A percentile compares a stretch with the other conserved stretches of the same genome.
Evolutionary conservation across 176 grass and related monocot species (phyloP).

Genomic region (Pharus latifolius): DNA sequence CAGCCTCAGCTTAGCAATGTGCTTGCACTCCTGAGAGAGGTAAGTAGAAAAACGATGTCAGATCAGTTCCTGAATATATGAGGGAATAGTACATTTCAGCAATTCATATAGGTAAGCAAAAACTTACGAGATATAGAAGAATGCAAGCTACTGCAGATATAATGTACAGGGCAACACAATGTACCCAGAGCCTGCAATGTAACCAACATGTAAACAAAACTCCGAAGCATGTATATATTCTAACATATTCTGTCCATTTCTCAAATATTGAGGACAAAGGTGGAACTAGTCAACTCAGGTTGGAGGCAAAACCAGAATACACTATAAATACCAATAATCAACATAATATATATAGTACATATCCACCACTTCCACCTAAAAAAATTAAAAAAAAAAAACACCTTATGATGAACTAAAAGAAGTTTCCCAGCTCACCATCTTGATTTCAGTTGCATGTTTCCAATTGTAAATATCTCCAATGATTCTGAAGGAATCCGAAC

Average conservation of each 20-base stretch:
- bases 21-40: constrained; percentile 64
- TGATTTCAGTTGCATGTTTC: constrained; percentile 50
- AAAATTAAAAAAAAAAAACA: no score
- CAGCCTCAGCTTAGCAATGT: constrained; percentile 61
- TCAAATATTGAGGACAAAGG: background rate
- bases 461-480: constrained; percentile 73
- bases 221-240: background rate
- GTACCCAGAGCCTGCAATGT: constrained; percentile 86
- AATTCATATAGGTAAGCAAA: background rate
- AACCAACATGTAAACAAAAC: constrained; percentile 9
- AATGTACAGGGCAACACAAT: constrained; percentile 81
- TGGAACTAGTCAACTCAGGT: background rate
- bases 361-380: background rate
- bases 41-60: background rate
- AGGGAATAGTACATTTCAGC: background rate
- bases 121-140: constrained; percentile 93
- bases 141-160: constrained; percentile 71
- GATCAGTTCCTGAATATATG: background rate
- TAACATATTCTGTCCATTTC: background rate
- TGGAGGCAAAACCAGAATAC: background rate
- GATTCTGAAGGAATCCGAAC: constrained; percentile 43
- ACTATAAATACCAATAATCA: background rate
- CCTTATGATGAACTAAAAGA: background rate
- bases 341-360: background rate
- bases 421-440: constrained; percentile 50